phyloP scores from a whole-genome alignment of 805 yeast species.

The Pichia manshurica region DNA sequence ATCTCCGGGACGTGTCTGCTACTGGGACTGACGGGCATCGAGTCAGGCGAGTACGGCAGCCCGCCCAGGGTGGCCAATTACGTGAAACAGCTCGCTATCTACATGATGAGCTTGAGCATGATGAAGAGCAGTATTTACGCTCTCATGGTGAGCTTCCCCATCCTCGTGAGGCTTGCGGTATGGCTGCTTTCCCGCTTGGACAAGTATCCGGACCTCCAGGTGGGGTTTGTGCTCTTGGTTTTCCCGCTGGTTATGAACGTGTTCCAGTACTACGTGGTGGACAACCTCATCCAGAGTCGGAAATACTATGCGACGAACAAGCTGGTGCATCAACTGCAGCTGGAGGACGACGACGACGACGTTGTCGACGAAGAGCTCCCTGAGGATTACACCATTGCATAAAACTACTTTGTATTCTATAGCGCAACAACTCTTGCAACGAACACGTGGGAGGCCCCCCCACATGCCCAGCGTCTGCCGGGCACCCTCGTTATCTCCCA shows the following conservation, averaged over 20 bases:
- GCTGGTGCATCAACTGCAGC: constrained; percentile 1
- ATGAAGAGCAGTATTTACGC: constrained; percentile 54
- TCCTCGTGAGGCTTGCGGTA: constrained; percentile 64
- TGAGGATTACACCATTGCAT: not conserved
- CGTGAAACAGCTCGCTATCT: constrained; percentile 64
- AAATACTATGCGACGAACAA: constrained; percentile 27
- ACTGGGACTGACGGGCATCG: constrained; percentile 41
- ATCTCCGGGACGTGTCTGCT: not conserved
- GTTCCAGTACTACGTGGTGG: constrained; percentile 67
- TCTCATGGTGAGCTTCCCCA: constrained; percentile 55
- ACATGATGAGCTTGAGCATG: constrained; percentile 54
- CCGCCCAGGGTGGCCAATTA: constrained; percentile 62
- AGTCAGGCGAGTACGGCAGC: constrained; percentile 57
- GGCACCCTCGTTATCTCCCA: no score
- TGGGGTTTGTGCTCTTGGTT: constrained; percentile 79
- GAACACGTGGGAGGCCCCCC: not conserved
- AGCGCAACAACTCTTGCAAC: no score
- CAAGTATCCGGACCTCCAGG: constrained; percentile 74
- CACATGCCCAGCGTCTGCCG: no score
- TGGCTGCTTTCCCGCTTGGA: constrained; percentile 81
- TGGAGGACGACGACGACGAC: not conserved
- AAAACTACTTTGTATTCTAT: no score
- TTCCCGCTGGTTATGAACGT: constrained; percentile 71
- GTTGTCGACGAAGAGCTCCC: constrained; percentile 5
- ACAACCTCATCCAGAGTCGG: constrained; percentile 64